phyloP scores from a whole-genome alignment of 495 filamentous ascomycete genomes.

The Chaetomidium leptoderma region DNA sequence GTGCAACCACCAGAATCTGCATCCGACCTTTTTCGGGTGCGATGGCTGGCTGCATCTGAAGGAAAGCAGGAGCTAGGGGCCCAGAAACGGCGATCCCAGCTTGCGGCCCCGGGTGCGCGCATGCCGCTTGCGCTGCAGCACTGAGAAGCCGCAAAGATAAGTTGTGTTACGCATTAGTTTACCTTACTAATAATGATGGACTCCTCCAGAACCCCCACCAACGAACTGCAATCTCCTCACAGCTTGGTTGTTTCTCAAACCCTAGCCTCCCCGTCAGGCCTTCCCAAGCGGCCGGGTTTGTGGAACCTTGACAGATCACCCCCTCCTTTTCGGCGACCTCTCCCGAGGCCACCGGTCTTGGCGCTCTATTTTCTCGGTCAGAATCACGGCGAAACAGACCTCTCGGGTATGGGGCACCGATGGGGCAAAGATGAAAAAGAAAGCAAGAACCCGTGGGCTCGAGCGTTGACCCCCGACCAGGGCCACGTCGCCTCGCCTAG shows the following conservation, averaged over 20 bases:
- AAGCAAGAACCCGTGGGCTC: neutral
- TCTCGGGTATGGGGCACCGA: neutral
- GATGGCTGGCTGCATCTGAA: neutral
- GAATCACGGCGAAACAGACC: neutral
- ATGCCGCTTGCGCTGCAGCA: neutral
- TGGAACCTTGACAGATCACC: slow-evolving; percentile 10
- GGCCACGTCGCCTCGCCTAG: neutral
- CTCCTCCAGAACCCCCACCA: slow-evolving; percentile 7
- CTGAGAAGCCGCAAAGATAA: neutral
- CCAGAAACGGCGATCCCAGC: neutral
- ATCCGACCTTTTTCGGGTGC: slow-evolving; percentile 8
- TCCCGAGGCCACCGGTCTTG: slow-evolving; percentile 18
- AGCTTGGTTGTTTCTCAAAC: neutral
- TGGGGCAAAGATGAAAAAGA: neutral
- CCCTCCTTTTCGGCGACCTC: slow-evolving; percentile 12
- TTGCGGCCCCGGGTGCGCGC: too few species aligned
- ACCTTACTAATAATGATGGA: neutral
- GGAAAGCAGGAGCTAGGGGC: neutral
- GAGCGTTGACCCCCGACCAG: neutral
- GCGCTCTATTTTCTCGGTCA: slow-evolving; percentile 4
- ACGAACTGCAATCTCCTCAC: neutral
- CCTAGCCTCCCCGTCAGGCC: neutral
- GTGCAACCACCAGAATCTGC: slow-evolving; percentile 12
- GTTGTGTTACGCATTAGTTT: neutral
- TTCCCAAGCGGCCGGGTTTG: slow-evolving; percentile 22